phyloP scores from a whole-genome alignment of 345 rosid genomes.

The Psidium friedrichsthalianum region DNA sequence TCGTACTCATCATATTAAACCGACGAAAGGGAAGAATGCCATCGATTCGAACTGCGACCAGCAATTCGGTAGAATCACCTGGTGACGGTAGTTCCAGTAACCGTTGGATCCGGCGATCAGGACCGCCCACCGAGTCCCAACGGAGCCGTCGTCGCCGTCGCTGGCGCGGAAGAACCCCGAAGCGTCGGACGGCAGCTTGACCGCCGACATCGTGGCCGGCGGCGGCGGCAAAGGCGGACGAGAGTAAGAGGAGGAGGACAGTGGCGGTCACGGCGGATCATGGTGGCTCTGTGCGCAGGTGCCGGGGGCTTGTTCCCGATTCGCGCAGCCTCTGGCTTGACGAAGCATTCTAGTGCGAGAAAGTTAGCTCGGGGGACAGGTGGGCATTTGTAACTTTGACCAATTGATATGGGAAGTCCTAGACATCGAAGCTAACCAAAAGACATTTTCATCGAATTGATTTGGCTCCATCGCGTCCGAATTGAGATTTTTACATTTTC shows the following conservation, averaged over 20 bases:
- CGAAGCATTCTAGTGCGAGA: background rate
- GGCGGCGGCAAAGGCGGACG: slow-evolving; percentile 13
- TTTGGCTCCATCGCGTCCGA: no score
- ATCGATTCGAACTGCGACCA: no score
- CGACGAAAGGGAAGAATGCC: no score
- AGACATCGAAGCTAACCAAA: background rate
- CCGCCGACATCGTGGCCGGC: slow-evolving; percentile 24
- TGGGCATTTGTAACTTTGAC: background rate
- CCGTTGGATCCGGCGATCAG: slow-evolving; percentile 91
- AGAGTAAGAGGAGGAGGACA: slow-evolving; percentile 20
- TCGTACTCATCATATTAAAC: background rate
- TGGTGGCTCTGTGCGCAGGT: background rate
- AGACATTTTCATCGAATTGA: no score
- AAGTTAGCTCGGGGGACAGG: background rate
- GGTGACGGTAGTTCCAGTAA: slow-evolving; percentile 94
- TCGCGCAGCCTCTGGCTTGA: no score
- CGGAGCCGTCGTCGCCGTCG: slow-evolving; percentile 22
- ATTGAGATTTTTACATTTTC: background rate
- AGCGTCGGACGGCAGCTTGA: slow-evolving; percentile 63
- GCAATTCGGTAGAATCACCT: slow-evolving; percentile 25
- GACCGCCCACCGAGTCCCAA: slow-evolving; percentile 92
- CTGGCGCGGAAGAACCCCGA: slow-evolving; percentile 40
- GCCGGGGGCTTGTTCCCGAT: background rate
- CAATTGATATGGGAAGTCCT: background rate
- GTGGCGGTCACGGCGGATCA: slow-evolving; percentile 2